Conservation (phyloP, 1,139 yeast species). For the Lodderomyces beijingensis region DNA sequence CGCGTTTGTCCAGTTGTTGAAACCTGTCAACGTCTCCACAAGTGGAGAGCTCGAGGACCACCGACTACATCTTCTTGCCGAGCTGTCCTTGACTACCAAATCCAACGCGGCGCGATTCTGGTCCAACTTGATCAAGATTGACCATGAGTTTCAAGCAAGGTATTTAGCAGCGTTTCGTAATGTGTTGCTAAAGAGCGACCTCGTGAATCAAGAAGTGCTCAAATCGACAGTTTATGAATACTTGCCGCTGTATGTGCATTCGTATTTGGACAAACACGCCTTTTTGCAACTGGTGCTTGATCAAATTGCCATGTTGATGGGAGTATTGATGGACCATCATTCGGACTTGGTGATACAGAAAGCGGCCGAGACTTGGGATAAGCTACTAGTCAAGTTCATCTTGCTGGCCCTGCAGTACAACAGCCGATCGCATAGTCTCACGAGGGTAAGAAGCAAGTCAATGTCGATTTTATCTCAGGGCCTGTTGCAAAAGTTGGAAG, state of each 20-base stretch:
- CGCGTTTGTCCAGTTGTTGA: background rate
- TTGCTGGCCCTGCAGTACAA: background rate
- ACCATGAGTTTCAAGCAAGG: slow-evolving; percentile 1
- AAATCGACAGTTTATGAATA: background rate
- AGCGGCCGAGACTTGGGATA: slow-evolving; percentile 1
- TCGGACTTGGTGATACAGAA: background rate
- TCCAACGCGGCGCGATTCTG: slow-evolving; percentile 1
- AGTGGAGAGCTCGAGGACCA: background rate
- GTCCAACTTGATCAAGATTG: background rate
- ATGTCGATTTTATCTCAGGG: background rate
- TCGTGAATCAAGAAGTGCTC: background rate
- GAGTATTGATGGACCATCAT: background rate
- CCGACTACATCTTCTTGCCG: slow-evolving; percentile 2
- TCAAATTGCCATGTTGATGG: background rate
- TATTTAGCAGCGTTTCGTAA: slow-evolving; percentile 1
- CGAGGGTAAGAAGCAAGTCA: background rate
- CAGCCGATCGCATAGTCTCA: background rate
- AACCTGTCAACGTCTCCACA: background rate
- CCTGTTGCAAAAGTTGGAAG: slow-evolving; percentile 1
- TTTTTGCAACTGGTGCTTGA: background rate
- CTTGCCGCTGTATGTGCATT: background rate
- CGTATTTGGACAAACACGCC: background rate
- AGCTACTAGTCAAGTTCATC: background rate
- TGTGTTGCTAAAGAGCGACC: background rate
- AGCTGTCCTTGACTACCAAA: slow-evolving; percentile 1